These are phyloP conservation scores for Pycnococcus provasolii DNA, from an alignment of 139 green algal genomes.

Conservation along the genomic window DNA sequence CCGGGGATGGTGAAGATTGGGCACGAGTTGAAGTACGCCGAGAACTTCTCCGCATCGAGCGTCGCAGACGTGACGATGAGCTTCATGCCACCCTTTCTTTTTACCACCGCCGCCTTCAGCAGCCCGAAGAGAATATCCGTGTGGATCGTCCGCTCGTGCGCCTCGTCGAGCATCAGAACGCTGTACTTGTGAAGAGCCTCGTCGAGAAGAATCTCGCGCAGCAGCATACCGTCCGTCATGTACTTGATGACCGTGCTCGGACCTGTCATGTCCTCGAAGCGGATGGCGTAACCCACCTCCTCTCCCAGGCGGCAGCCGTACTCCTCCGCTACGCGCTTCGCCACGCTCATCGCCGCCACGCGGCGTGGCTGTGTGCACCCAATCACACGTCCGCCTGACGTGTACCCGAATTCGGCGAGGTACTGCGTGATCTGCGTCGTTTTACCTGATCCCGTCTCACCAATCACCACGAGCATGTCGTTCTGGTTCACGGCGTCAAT, in stretches of 20 bases:
- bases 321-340: constrained; percentile 93
- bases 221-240: constrained; percentile 95
- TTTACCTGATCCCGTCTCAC: constrained; percentile 90
- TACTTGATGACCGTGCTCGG: constrained; percentile 90
- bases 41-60: constrained; percentile 92
- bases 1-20: constrained; percentile 83
- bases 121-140: constrained; percentile 97
- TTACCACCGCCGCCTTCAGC: constrained; percentile 62
- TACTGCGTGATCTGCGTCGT: constrained; percentile 83
- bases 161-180: constrained; percentile 93
- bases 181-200: constrained; percentile 61
- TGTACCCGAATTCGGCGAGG: neutral
- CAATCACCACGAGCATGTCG: constrained; percentile 70
- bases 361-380: constrained; percentile 88
- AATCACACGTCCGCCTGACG: constrained; percentile 45
- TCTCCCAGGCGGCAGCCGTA: constrained; percentile 52
- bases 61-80: constrained; percentile 87
- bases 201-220: constrained; percentile 82
- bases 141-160: constrained; percentile 93
- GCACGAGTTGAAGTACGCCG: constrained; percentile 85
- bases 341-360: constrained; percentile 89
- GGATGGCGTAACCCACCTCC: constrained; percentile 90
- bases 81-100: constrained; percentile 32
- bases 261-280: constrained; percentile 90
- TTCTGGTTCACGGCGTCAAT: constrained; percentile 80